Percentiles rank a stretch among this genome's conserved stretches.
Conservation (phyloP, 2,329 filamentous ascomycete genomes). For the Hypocreales sp. region DNA sequence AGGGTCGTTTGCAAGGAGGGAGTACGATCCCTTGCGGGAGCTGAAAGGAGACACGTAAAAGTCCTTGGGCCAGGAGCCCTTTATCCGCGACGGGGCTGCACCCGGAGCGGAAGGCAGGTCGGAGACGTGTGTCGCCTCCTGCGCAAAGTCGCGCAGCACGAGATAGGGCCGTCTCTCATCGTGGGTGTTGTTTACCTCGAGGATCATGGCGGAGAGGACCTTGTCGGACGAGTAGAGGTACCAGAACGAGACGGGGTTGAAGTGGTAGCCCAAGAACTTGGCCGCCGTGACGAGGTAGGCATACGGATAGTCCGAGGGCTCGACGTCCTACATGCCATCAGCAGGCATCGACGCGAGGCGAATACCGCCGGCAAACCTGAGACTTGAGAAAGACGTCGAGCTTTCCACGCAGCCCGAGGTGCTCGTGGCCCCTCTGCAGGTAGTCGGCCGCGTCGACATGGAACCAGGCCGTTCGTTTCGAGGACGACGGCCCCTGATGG, state of each 20-base stretch:
- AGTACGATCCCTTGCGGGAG: conserved; percentile 39
- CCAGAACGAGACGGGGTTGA: conserved; percentile 69
- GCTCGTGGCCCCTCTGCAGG: conserved; percentile 34
- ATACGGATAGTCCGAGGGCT: conserved; percentile 44
- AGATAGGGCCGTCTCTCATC: conserved; percentile 42
- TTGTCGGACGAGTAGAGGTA: conserved; percentile 51
- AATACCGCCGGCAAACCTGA: conserved; percentile 27
- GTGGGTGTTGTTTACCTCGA: conserved; percentile 68
- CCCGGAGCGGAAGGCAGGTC: not conserved
- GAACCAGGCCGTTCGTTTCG: conserved; percentile 31
- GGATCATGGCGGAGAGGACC: conserved; percentile 45
- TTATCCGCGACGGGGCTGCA: conserved; percentile 18
- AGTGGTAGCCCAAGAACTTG: conserved; percentile 52
- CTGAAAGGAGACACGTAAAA: conserved; percentile 71
- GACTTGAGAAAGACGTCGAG: conserved; percentile 41
- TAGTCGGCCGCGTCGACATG: conserved; percentile 45
- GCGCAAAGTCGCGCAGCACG: conserved; percentile 11
- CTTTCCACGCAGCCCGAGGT: conserved; percentile 45
- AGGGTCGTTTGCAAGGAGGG: conserved; percentile 29
- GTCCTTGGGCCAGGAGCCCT: conserved; percentile 47
- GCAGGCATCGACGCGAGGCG: not conserved
- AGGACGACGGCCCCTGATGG: conserved; percentile 2
- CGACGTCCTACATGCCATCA: conserved; percentile 30
- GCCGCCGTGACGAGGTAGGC: conserved; percentile 60
- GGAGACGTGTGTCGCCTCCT: conserved; percentile 6